These are phyloP conservation scores for Moringa oleifera DNA, from an alignment of 345 rosid genomes.

Conservation along the genomic window DNA sequence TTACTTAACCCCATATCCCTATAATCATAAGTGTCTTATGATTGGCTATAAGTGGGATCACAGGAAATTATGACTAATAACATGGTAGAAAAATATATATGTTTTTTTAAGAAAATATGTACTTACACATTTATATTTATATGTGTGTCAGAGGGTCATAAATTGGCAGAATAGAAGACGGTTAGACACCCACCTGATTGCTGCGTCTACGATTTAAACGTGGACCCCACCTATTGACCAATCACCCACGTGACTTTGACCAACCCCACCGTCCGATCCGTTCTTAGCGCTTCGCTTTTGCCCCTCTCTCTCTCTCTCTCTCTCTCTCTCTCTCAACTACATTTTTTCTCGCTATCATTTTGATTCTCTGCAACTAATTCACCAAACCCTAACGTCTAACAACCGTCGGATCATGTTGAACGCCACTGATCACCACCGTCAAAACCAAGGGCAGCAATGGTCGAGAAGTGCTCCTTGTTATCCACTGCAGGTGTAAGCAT, in stretches of 20 bases:
- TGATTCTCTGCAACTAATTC: conserved; percentile 13
- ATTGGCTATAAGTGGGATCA: too few relatives aligned
- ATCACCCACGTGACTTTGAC: conserved; percentile 35
- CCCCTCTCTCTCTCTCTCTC: conserved; percentile 7
- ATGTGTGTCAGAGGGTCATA: too few relatives aligned
- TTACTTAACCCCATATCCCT: too few relatives aligned
- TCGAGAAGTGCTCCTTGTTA: conserved; percentile 25
- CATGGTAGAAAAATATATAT: too few relatives aligned
- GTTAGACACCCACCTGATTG: too few relatives aligned
- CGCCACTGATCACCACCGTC: conserved; percentile 24
- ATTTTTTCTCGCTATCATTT: too few relatives aligned
- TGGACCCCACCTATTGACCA: conserved; percentile 23
- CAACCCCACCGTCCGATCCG: conserved; percentile 32
- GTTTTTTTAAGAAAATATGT: too few relatives aligned
- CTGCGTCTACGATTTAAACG: neutral
- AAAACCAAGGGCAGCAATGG: conserved; percentile 24
- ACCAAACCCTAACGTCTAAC: conserved; percentile 23
- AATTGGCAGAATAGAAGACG: too few relatives aligned
- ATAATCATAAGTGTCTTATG: too few relatives aligned
- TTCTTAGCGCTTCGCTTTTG: conserved; percentile 19
- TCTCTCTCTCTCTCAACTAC: too few relatives aligned
- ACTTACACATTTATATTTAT: too few relatives aligned
- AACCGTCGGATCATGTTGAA: conserved; percentile 34
- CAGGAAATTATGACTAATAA: too few relatives aligned
- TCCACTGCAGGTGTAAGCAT: conserved; percentile 27